Base-by-base conservation (phyloP, 139 green algal genomes). In the Picochlorum sp. region DNA sequence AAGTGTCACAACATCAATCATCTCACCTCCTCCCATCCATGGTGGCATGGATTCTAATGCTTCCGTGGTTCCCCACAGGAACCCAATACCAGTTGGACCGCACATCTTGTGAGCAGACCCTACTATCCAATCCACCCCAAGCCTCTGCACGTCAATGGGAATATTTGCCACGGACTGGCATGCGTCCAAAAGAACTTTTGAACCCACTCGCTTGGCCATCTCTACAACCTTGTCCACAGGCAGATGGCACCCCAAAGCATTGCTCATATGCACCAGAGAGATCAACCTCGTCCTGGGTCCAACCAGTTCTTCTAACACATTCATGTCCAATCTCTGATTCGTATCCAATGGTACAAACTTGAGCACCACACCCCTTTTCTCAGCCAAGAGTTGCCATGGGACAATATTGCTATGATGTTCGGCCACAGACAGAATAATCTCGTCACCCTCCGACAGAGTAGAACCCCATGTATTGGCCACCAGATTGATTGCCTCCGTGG, bases 391-490 rank as follows among this genome's bases (percentile, higher is more conserved):
- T 82, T 99, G 94, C 94, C 94, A 99, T 6, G 94, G 94, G 34
- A 98, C 92, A 31, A 98, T 62, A 74, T 98, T 98, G 83, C 77
- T 89, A 81, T 99, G 94, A 74, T 98, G 92, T 85, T 98, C 94
- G 47, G 90, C 88, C 5, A 97, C 91, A 7, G 82, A 91, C 20
- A 91, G 44, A n/a, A 98, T 73, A 31, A 97, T 85, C 85, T 98
- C 94, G 62, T 99, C 94, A 4, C 94, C 94, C 11, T 69, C 26
- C 44, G 80, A 72, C 9, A 99, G 69, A 71, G 94, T 90, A 10
- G 79, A 34, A 2, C 88, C 94, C 94, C 94, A 99, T 47, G 73
- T 94, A 71, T 95, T 83, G 14, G 92, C 92, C 41, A 99, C 90
- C 49, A 99, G 73, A 77, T 99, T 99, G 65, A 99, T 94, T 8